A percentile compares a stretch with the other conserved stretches of the same genome.
Evolutionary conservation across 2,329 filamentous ascomycete genomes (phyloP).

Genomic region (Pestalotiopsis sp.): DNA sequence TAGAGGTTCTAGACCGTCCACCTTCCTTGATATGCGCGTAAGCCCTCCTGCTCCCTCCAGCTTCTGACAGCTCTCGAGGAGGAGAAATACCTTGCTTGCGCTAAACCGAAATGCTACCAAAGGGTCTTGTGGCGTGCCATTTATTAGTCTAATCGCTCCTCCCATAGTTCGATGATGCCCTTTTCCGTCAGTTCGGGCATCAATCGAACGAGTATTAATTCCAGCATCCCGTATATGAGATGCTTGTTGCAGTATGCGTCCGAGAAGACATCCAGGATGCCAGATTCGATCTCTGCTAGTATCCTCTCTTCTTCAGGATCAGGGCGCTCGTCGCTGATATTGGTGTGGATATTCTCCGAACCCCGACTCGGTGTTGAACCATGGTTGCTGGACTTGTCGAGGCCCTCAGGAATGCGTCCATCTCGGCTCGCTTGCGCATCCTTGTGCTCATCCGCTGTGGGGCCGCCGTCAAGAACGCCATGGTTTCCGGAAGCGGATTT

Average conservation of each 20-base stretch:
- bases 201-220: slow-evolving; percentile 78
- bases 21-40: background rate
- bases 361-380: background rate
- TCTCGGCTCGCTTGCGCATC: slow-evolving; percentile 2
- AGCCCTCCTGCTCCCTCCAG: background rate
- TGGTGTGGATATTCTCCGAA: background rate
- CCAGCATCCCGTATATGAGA: slow-evolving; percentile 79
- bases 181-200: slow-evolving; percentile 82
- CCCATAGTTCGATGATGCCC: slow-evolving; percentile 72
- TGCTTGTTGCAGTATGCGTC: slow-evolving; percentile 94
- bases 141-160: slow-evolving; percentile 61
- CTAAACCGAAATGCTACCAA: no score
- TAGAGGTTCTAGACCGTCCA: background rate
- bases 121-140: background rate
- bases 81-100: no score
- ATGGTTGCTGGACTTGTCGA: background rate
- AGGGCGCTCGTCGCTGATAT: slow-evolving; percentile 14
- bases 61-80: background rate
- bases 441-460: background rate
- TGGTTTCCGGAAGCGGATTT: slow-evolving; percentile 16
- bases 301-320: slow-evolving; percentile 48
- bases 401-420: background rate
- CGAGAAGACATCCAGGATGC: slow-evolving; percentile 73
- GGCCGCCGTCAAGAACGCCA: slow-evolving; percentile 14
- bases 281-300: slow-evolving; percentile 61